Percentiles rank a stretch among this genome's conserved stretches.
These are phyloP conservation scores for Aspergillus ruber DNA, from an alignment of 2,329 filamentous ascomycete species.

Conservation along the genomic window DNA sequence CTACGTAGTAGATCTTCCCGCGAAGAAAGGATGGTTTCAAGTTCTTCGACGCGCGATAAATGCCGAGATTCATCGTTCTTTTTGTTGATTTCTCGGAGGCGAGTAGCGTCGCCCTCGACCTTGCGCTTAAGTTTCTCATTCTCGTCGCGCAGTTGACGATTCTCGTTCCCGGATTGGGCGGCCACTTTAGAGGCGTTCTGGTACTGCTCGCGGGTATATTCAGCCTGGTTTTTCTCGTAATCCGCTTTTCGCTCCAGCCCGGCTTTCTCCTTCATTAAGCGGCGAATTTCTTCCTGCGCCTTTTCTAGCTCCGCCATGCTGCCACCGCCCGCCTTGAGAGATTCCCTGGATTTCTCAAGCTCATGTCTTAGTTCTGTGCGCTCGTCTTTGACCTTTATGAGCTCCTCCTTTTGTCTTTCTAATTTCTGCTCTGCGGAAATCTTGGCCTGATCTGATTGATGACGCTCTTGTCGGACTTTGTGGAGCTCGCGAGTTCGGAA, in stretches of 20 bases:
- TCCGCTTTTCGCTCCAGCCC: constrained; percentile 33
- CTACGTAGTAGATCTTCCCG: constrained; percentile 35
- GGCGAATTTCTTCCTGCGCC: constrained; percentile 34
- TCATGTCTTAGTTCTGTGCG: constrained; percentile 31
- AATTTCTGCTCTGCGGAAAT: constrained; percentile 23
- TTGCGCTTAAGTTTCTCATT: constrained; percentile 32
- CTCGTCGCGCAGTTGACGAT: constrained; percentile 31
- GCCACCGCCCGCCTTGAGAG: constrained; percentile 35
- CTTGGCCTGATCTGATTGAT: constrained; percentile 24
- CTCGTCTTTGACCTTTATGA: constrained; percentile 36
- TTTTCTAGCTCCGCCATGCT: constrained; percentile 36
- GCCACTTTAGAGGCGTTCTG: constrained; percentile 41
- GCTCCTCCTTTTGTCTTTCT: constrained; percentile 32
- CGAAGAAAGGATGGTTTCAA: constrained; percentile 29
- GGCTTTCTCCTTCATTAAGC: constrained; percentile 29
- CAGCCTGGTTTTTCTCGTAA: constrained; percentile 38
- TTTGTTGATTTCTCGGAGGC: constrained; percentile 33
- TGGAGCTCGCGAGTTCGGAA: constrained; percentile 32
- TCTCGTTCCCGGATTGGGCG: constrained; percentile 35
- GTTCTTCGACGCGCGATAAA: constrained; percentile 31
- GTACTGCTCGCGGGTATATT: constrained; percentile 43
- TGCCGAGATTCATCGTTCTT: constrained; percentile 29
- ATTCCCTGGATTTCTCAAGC: constrained; percentile 33
- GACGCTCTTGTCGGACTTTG: constrained; percentile 31
- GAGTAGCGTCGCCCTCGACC: constrained; percentile 29